phyloP scores from a whole-genome alignment of 805 yeast genomes.

The Lipomyces starkeyi region DNA sequence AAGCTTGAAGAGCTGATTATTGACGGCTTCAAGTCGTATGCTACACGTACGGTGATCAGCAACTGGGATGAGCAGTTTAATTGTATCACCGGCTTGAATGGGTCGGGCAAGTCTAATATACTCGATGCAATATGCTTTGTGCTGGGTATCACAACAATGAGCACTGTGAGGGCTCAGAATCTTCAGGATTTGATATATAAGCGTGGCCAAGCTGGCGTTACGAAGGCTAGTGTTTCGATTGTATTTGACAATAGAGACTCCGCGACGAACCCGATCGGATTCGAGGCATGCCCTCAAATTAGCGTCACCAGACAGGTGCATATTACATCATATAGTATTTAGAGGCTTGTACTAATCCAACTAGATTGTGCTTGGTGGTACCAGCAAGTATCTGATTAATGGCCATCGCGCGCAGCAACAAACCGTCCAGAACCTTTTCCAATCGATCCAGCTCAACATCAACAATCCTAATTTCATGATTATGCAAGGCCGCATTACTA shows the following conservation, averaged over 20 bases:
- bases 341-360: neutral
- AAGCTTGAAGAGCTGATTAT: conserved; percentile 93
- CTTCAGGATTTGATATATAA: conserved; percentile 93
- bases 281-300: conserved; percentile 74
- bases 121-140: conserved; percentile 98
- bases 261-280: conserved; percentile 82
- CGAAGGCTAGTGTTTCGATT: conserved; percentile 94
- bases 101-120: conserved; percentile 96
- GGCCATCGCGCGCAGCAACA: conserved; percentile 97
- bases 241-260: conserved; percentile 88
- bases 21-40: conserved; percentile 97
- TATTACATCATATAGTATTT: neutral
- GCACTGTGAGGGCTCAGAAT: conserved; percentile 92
- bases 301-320: conserved; percentile 81
- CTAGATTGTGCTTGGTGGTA: conserved; percentile 79
- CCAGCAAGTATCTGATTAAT: conserved; percentile 88
- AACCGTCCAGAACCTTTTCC: conserved; percentile 86
- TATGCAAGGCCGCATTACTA: conserved; percentile 98
- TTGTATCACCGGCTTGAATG: conserved; percentile 97
- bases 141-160: conserved; percentile 92
- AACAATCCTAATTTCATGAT: conserved; percentile 96
- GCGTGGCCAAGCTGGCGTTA: conserved; percentile 97
- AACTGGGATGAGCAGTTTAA: conserved; percentile 97
- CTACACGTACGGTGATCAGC: conserved; percentile 92
- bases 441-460: conserved; percentile 92